These are phyloP conservation scores for Vitis hybrid DNA, from an alignment of 177 flowering plant genomes.

Conservation along the genomic window DNA sequence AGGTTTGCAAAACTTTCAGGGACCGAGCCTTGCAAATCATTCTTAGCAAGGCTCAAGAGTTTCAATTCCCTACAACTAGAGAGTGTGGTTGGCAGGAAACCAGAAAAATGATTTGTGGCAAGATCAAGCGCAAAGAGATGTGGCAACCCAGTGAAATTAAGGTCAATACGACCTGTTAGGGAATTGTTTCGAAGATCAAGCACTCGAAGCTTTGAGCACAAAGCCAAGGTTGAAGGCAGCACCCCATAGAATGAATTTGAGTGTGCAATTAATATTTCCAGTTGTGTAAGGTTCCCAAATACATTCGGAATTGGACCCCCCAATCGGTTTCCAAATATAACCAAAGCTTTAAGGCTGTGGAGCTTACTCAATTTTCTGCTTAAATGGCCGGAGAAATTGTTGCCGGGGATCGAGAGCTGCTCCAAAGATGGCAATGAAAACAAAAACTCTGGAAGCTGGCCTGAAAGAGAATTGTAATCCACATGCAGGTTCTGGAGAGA, in stretches of 20 bases:
- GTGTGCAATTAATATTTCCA: slow-evolving; percentile 59
- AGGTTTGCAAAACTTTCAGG: slow-evolving; percentile 54
- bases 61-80: slow-evolving; percentile 54
- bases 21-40: slow-evolving; percentile 45
- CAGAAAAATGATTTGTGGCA: slow-evolving; percentile 61
- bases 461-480: slow-evolving; percentile 57
- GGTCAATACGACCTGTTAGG: slow-evolving; percentile 45
- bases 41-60: slow-evolving; percentile 64
- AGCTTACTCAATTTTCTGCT: slow-evolving; percentile 64
- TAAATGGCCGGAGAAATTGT: slow-evolving; percentile 65
- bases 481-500: slow-evolving; percentile 47
- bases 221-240: slow-evolving; percentile 55
- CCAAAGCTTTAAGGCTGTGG: slow-evolving; percentile 45
- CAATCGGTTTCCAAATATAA: slow-evolving; percentile 50
- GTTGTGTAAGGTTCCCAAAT: slow-evolving; percentile 46
- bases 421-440: slow-evolving; percentile 53
- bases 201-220: slow-evolving; percentile 48
- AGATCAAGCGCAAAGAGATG: slow-evolving; percentile 67
- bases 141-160: slow-evolving; percentile 55
- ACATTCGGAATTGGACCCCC: slow-evolving; percentile 64
- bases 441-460: slow-evolving; percentile 58
- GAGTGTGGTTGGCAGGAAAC: slow-evolving; percentile 54
- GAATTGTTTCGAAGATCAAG: slow-evolving; percentile 83
- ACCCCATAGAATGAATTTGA: slow-evolving; percentile 69
- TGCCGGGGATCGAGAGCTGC: slow-evolving; percentile 50